Conservation (phyloP, 1,284 basidiomycete genomes). For the Trichosporon faecale region DNA sequence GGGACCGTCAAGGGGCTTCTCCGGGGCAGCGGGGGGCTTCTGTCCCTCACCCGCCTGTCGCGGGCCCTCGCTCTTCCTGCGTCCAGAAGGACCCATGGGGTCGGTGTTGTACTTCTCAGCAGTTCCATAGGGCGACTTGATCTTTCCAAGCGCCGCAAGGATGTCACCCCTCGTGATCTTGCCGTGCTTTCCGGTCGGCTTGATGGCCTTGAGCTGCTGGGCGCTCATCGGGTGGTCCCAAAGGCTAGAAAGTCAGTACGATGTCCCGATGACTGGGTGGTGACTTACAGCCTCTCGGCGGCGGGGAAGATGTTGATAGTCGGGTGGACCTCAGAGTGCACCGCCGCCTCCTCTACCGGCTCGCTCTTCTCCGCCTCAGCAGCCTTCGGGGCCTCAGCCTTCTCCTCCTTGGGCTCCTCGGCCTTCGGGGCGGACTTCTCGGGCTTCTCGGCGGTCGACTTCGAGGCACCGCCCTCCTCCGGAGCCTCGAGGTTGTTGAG, state of each 20-base stretch:
- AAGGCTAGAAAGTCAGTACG: slow-evolving; percentile 34
- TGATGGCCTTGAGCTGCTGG: slow-evolving; percentile 49
- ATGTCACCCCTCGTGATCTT: slow-evolving; percentile 92
- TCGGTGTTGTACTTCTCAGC: slow-evolving; percentile 65
- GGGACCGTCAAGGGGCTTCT: slow-evolving; percentile 63
- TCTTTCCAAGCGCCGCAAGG: slow-evolving; percentile 70
- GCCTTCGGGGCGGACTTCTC: slow-evolving; percentile 6
- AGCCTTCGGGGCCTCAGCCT: slow-evolving; percentile 9
- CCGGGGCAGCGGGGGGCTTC: slow-evolving; percentile 27
- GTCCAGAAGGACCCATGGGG: slow-evolving; percentile 42
- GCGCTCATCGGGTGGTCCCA: slow-evolving; percentile 1
- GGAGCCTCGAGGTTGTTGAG: slow-evolving; percentile 75
- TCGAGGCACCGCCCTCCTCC: slow-evolving; percentile 16
- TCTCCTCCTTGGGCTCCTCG: slow-evolving; percentile 17
- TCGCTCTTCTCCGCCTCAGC: slow-evolving; percentile 15
- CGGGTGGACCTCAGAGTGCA: slow-evolving; percentile 41
- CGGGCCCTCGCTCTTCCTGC: slow-evolving; percentile 12
- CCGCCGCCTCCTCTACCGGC: background rate
- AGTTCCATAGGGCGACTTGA: slow-evolving; percentile 63
- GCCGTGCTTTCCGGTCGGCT: slow-evolving; percentile 73
- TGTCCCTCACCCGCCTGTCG: slow-evolving; percentile 5
- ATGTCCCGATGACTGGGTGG: background rate
- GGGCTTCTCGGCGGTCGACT: slow-evolving; percentile 4
- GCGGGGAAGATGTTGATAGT: slow-evolving; percentile 47
- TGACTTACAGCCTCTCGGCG: slow-evolving; percentile 46